Conservation (phyloP, 2,329 filamentous ascomycete genomes). For the Botrytis hyacinthi region DNA sequence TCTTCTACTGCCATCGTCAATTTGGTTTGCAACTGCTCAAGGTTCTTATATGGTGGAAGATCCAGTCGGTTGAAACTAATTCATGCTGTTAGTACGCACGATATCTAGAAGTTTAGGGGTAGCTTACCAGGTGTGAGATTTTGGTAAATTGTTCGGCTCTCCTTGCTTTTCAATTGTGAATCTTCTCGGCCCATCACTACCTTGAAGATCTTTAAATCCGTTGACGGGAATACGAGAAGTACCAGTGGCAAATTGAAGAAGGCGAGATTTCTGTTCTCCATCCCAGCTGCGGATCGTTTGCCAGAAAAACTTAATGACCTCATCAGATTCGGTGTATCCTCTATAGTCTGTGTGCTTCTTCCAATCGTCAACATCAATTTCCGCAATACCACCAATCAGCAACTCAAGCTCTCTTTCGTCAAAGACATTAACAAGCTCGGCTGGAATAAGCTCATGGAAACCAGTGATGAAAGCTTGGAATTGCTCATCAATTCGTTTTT, state of each 20-base stretch:
- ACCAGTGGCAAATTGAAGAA: slow-evolving; percentile 95
- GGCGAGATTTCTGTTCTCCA: slow-evolving; percentile 93
- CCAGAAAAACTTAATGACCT: slow-evolving; percentile 99
- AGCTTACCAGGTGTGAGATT: slow-evolving; percentile 94
- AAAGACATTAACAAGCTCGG: slow-evolving; percentile 96
- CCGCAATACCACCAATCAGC: slow-evolving; percentile 97
- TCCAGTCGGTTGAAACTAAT: slow-evolving; percentile 93
- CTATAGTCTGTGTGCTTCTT: slow-evolving; percentile 99
- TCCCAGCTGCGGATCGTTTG: slow-evolving; percentile 96
- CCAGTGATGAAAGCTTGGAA: slow-evolving; percentile 97
- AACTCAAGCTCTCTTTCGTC: slow-evolving; percentile 96
- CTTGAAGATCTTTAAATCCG: slow-evolving; percentile 98
- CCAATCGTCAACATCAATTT: slow-evolving; percentile 99
- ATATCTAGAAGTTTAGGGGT: background rate
- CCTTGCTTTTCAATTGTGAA: slow-evolving; percentile 99
- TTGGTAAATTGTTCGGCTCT: slow-evolving; percentile 84
- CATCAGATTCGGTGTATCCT: slow-evolving; percentile 95
- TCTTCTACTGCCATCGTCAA: slow-evolving; percentile 97
- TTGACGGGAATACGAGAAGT: slow-evolving; percentile 98
- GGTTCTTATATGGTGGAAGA: slow-evolving; percentile 85
- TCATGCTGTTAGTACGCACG: slow-evolving; percentile 27
- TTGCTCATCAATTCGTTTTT: slow-evolving; percentile 96
- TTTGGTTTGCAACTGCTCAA: slow-evolving; percentile 83
- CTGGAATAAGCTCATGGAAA: slow-evolving; percentile 95
- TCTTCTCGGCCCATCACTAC: slow-evolving; percentile 87